Base-by-base conservation (phyloP, 2,329 filamentous ascomycete genomes). In the Arachnopeziza araneosa region DNA sequence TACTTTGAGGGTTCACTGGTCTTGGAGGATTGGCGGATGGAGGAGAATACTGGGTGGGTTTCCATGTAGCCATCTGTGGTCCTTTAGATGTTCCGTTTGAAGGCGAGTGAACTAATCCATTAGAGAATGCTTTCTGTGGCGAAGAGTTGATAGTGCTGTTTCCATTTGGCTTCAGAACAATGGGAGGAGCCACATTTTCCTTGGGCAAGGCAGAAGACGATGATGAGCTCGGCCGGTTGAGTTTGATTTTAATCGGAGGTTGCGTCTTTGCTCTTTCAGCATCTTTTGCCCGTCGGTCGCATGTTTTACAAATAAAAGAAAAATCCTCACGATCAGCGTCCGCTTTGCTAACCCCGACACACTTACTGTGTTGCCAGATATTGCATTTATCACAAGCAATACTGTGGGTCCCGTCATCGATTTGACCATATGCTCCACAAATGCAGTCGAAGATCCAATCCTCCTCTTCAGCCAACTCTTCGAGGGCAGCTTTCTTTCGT, bases 291-390 rank as follows among this genome's bases (percentile, higher is more conserved):
- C 85, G 87, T 19, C 82, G 85, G 67, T 84, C 85, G 77, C 95
- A 99, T 54, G 88, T 85, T 36, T 78, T 78, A 76, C 93, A 98
- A 65, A 96, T 75, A 70, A 96, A 96, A 63, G 90, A 86, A 69
- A 98, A 98, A 66, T 96, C 90, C 1, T 91, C 85, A 53, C 86
- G 81, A 65, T 96, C 93, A 0, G 92, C 93, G 63, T 93, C 89
- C 61, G 82, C 78, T 68, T 96, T 84, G 52, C 83, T 83, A 64
- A 98, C 89, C 50, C 87, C 88, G 61, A 96, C 83, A 71, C 95
- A 99, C 69, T 89, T 91, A 79, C 92, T 96, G 72, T 99, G 95
- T 73, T 98, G 93, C 95, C 95, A 99, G 54, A 96, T 88, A 71
- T 88, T 96, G 78, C 95, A 99, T 66, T 82, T 87, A 71, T 99